Base-by-base conservation (phyloP, 1,139 yeast genomes). In the Protomyces macrosporus region DNA sequence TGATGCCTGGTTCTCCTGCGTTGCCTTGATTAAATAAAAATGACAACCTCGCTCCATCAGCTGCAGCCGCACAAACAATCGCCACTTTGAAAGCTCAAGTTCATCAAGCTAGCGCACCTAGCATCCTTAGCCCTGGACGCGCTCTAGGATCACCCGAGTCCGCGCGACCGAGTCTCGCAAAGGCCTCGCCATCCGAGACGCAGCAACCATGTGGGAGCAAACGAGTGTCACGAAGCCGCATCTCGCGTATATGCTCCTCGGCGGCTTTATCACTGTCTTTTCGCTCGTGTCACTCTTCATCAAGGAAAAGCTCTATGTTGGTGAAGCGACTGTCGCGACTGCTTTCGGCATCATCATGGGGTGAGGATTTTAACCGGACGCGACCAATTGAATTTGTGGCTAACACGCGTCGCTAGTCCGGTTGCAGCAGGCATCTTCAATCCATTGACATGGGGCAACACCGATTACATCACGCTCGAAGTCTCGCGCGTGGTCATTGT, bases 311-410 rank as follows among this genome's bases (percentile, higher is more conserved):
- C 78, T 91, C 16, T 93, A 88, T 74, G 88, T 93, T 34, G 98
- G 98, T 71, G 98, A 93, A 76, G 97, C 98, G 10, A 70, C 97
- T 0, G 95, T 91, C 45, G 97, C 98, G 1, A 85, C 96, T 4
- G 79, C 93, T 5, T 90, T 90, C 58, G 98, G 98, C 2, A 80
- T 93, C 32, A 90, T 93, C 33, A 85, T 91, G 6, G 98, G 98
- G 0, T 98, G 98, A 0, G 96, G 96, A 75, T 75, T 91, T 23
- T 2, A 23, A 23, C 2, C 3, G 6, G 40, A 10, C 40, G 40
- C 40, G 4, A 37, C 7, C 40, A 2, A 9, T n/a, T 12, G 48
- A 77, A 85, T 68, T 30, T 10, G 32, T 14, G 6, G 23, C 48
- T 42, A 42, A 42, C 48, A 2, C 48, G 48, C 48, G 48, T 42